Evolutionary conservation across 177 flowering plant species (phyloP).

Genomic region (Tripterygium wilfordii): DNA sequence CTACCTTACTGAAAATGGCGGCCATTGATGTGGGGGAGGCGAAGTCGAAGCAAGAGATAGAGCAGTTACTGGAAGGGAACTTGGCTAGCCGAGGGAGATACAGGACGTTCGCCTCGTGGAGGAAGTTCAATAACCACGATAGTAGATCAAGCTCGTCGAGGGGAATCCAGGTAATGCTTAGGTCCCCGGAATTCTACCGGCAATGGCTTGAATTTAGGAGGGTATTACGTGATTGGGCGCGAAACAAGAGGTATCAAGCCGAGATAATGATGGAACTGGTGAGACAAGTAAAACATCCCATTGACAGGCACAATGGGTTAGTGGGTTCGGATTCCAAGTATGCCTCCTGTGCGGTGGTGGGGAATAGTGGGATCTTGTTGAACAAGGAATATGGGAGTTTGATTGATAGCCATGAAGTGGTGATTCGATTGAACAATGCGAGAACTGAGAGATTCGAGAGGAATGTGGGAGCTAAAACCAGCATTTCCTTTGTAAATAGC

Average conservation of each 20-base stretch:
- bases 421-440: conserved; percentile 89
- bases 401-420: conserved; percentile 86
- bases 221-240: conserved; percentile 51
- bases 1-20: conserved; percentile 60
- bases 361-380: conserved; percentile 88
- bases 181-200: conserved; percentile 44
- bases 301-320: conserved; percentile 36
- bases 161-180: conserved; percentile 29
- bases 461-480: conserved; percentile 80
- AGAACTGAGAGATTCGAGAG: conserved; percentile 35
- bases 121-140: conserved; percentile 27
- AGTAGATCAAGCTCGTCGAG: conserved; percentile 17
- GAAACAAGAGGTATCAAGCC: conserved; percentile 45
- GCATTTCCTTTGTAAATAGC: conserved; percentile 79
- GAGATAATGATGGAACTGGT: conserved; percentile 48
- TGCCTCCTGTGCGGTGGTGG: conserved; percentile 84
- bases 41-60: conserved; percentile 43
- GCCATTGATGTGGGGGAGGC: conserved; percentile 52
- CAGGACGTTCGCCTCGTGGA: conserved; percentile 45
- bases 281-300: conserved; percentile 36
- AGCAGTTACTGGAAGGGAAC: conserved; percentile 55
- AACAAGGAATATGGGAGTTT: conserved; percentile 44
- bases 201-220: conserved; percentile 60
- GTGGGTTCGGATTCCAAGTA: conserved; percentile 21
- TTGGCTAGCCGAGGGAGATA: conserved; percentile 32